Percentiles rank a stretch among this genome's conserved stretches.
Conservation (phyloP, 169 alveolate species). For the Plasmodium berghei region DNA sequence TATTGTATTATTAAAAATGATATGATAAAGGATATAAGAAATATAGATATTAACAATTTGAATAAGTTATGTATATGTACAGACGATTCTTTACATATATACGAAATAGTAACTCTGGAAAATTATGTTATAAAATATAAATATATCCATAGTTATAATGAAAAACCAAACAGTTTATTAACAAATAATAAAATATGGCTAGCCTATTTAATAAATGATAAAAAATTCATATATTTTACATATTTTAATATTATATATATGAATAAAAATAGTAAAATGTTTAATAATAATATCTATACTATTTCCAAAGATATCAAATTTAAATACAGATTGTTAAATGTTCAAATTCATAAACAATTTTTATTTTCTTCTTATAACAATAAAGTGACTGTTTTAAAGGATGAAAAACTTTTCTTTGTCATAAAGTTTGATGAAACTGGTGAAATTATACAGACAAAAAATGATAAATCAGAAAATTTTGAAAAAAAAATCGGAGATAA, state of each 20-base stretch:
- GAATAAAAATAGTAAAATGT: constrained; percentile 15
- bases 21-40: constrained; percentile 3
- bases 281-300: constrained; percentile 13
- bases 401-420: constrained; percentile 15
- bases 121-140: constrained; percentile 1
- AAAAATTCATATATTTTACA: constrained; percentile 22
- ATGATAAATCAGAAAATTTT: neutral
- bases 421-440: constrained; percentile 12
- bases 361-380: constrained; percentile 17
- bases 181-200: constrained; percentile 8
- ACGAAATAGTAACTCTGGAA: neutral
- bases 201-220: constrained; percentile 4
- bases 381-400: constrained; percentile 3
- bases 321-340: constrained; percentile 8
- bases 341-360: neutral
- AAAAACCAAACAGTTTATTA: neutral
- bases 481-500: too few species aligned
- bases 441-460: neutral
- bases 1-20: constrained; percentile 17
- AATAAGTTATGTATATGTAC: constrained; percentile 49
- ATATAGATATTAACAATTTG: constrained; percentile 13
- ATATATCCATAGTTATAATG: neutral
- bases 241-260: constrained; percentile 9
- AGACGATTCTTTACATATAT: constrained; percentile 1
- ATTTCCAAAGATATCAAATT: constrained; percentile 19